Percentiles rank a stretch among this genome's conserved stretches.
These are phyloP conservation scores for Cladochytrium replicatum DNA, from an alignment of 192 early-diverging fungal species.

Conservation along the genomic window DNA sequence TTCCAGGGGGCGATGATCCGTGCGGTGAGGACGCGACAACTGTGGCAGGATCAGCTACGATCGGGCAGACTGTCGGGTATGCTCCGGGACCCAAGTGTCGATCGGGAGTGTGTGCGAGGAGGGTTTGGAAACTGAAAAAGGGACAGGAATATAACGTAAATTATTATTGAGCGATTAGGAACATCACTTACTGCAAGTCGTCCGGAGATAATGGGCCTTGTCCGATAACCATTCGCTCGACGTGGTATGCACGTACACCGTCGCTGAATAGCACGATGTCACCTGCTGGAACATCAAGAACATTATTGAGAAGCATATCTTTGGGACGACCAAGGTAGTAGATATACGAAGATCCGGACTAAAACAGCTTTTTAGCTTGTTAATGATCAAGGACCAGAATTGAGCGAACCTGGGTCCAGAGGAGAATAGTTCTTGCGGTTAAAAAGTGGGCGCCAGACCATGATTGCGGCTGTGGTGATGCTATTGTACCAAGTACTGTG, in stretches of 20 bases:
- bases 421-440: slow-evolving; percentile 16
- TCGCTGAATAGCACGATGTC: slow-evolving; percentile 6
- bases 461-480: not conserved
- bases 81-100: not conserved
- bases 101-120: not conserved
- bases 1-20: not conserved
- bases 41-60: not conserved
- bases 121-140: not conserved
- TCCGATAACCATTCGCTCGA: slow-evolving; percentile 9
- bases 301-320: not conserved
- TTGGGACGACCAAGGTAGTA: slow-evolving; percentile 14
- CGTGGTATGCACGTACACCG: slow-evolving; percentile 9
- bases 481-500: slow-evolving; percentile 7
- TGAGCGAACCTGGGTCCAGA: slow-evolving; percentile 24
- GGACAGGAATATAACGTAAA: not conserved
- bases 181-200: slow-evolving; percentile 10
- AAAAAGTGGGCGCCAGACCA: slow-evolving; percentile 27
- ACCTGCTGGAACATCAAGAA: slow-evolving; percentile 3
- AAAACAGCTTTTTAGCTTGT: no score
- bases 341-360: slow-evolving; percentile 1
- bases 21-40: no score
- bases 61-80: not conserved
- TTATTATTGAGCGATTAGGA: not conserved
- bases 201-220: slow-evolving; percentile 1
- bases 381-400: no score